These are phyloP conservation scores for Schizophyllum amplum DNA, from an alignment of 1,284 basidiomycete species.

Conservation along the genomic window DNA sequence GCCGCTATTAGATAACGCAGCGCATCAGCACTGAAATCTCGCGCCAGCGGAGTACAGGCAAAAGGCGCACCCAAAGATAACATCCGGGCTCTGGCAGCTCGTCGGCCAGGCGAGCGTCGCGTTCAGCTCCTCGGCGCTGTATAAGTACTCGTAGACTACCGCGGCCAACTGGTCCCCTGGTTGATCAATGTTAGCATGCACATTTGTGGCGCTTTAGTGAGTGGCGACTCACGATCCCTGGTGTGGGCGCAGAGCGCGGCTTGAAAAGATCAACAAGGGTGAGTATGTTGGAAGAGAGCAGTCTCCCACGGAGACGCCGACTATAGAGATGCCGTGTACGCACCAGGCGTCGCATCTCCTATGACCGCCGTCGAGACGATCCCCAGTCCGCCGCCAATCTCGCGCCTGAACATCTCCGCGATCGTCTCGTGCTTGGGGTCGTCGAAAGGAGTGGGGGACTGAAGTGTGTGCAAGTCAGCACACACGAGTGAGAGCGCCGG, in stretches of 20 bases:
- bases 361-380: slow-evolving; percentile 35
- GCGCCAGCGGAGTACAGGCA: neutral
- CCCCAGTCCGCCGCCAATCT: slow-evolving; percentile 28
- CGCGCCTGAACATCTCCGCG: slow-evolving; percentile 31
- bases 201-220: neutral
- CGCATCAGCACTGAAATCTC: neutral
- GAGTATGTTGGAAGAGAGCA: neutral
- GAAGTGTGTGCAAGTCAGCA: slow-evolving; percentile 1
- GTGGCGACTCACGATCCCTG: slow-evolving; percentile 22
- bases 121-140: slow-evolving; percentile 24
- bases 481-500: too few relatives aligned
- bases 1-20: slow-evolving; percentile 21
- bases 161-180: slow-evolving; percentile 21
- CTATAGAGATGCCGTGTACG: slow-evolving; percentile 8
- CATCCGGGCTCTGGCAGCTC: slow-evolving; percentile 30
- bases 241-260: slow-evolving; percentile 32
- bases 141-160: slow-evolving; percentile 29
- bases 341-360: slow-evolving; percentile 33
- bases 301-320: neutral
- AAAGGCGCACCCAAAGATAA: slow-evolving; percentile 33
- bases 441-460: slow-evolving; percentile 31
- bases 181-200: neutral
- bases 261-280: slow-evolving; percentile 6
- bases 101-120: slow-evolving; percentile 30
- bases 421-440: slow-evolving; percentile 37